A percentile compares a stretch with the other conserved stretches of the same genome.
Conservation (phyloP, 148 eudicot species). For the Agrostemma githago region DNA sequence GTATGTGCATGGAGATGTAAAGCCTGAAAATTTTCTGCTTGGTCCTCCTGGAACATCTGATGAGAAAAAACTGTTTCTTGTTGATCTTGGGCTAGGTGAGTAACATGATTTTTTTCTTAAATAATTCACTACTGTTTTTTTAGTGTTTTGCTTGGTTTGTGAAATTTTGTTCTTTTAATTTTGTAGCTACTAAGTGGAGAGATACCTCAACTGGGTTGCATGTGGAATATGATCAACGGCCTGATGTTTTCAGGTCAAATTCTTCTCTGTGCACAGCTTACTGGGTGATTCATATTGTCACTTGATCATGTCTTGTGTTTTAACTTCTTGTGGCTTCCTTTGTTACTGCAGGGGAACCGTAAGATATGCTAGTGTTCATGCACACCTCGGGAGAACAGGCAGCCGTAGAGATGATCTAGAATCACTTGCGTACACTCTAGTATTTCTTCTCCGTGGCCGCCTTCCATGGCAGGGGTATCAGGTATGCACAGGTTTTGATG, state of each 20-base stretch:
- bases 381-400: slow-evolving; percentile 93
- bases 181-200: slow-evolving; percentile 75
- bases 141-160: not conserved
- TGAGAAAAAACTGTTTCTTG: slow-evolving; percentile 81
- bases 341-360: slow-evolving; percentile 71
- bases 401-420: slow-evolving; percentile 95
- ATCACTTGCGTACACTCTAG: slow-evolving; percentile 88
- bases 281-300: slow-evolving; percentile 1
- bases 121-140: not conserved
- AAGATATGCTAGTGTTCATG: slow-evolving; percentile 97
- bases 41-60: slow-evolving; percentile 80
- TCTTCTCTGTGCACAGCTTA: not conserved
- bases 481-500: slow-evolving; percentile 24
- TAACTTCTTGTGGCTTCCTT: not conserved
- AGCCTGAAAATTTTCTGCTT: slow-evolving; percentile 94
- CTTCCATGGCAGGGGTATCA: slow-evolving; percentile 97
- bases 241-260: slow-evolving; percentile 79
- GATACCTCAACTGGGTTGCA: slow-evolving; percentile 61
- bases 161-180: not conserved
- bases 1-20: slow-evolving; percentile 94
- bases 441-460: slow-evolving; percentile 89
- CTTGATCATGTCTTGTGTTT: slow-evolving; percentile 7
- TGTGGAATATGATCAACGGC: slow-evolving; percentile 93
- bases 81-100: slow-evolving; percentile 88
- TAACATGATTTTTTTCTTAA: not conserved